A percentile compares a stretch with the other conserved stretches of the same genome.
These are phyloP conservation scores for Phylloporus arenicola DNA, from an alignment of 768 basidiomycete genomes.

Conservation along the genomic window DNA sequence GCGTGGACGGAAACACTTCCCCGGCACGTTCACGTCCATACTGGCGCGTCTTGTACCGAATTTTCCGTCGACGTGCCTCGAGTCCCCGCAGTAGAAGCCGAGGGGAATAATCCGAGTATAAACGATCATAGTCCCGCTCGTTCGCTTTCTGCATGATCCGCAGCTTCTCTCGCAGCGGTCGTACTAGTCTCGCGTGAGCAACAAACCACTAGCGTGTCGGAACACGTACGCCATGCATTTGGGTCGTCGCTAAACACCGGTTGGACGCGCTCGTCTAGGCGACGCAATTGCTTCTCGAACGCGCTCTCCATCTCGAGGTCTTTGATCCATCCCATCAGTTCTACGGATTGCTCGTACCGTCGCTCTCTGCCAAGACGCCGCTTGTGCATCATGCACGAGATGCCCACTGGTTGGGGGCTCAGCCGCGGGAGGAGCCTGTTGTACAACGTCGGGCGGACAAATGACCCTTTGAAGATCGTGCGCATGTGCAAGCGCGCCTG, in stretches of 20 bases:
- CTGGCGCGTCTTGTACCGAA: constrained; percentile 62
- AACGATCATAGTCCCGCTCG: constrained; percentile 39
- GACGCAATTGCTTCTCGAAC: constrained; percentile 34
- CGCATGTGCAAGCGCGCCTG: constrained; percentile 47
- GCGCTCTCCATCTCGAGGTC: constrained; percentile 34
- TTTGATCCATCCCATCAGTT: constrained; percentile 30
- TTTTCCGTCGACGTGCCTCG: constrained; percentile 54
- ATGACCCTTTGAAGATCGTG: constrained; percentile 67
- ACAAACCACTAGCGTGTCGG: no score
- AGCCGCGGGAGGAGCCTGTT: constrained; percentile 75
- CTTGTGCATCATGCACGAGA: constrained; percentile 62
- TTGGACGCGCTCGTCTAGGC: constrained; percentile 12
- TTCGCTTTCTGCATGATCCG: constrained; percentile 31
- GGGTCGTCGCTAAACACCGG: constrained; percentile 26
- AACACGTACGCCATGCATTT: constrained; percentile 20
- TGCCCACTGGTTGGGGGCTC: constrained; percentile 69
- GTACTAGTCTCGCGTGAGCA: constrained; percentile 27
- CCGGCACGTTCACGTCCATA: constrained; percentile 57
- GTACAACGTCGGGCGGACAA: constrained; percentile 56
- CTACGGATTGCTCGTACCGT: constrained; percentile 36
- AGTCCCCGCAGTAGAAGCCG: constrained; percentile 46
- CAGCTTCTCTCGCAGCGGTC: constrained; percentile 32
- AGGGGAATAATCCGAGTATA: constrained; percentile 39
- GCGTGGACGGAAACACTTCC: constrained; percentile 47
- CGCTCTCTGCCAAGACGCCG: constrained; percentile 41